These are phyloP conservation scores for Ascochyta koolunga DNA, from an alignment of 2,329 filamentous ascomycete genomes.

Conservation along the genomic window DNA sequence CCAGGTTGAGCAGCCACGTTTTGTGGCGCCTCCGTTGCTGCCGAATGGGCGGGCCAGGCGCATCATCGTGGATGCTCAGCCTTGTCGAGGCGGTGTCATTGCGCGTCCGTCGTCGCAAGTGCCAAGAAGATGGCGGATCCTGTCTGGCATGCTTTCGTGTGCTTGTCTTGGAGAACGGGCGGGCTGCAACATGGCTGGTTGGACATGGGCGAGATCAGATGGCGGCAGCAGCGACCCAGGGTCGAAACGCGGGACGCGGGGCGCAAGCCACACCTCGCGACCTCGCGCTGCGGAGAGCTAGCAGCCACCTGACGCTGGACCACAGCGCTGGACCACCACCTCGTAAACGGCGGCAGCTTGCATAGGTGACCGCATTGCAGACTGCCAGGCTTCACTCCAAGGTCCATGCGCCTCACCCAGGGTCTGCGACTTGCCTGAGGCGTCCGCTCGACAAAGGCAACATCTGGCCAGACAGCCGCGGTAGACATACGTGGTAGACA, in stretches of 20 bases:
- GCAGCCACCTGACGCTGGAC: background rate
- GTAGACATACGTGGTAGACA: too few species aligned
- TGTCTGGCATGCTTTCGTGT: slow-evolving; percentile 6
- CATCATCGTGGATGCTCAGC: slow-evolving; percentile 38
- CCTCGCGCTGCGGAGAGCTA: slow-evolving; percentile 8
- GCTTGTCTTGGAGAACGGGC: slow-evolving; percentile 5
- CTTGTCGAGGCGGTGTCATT: slow-evolving; percentile 38
- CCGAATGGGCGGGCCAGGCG: slow-evolving; percentile 31
- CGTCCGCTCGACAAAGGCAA: slow-evolving; percentile 21
- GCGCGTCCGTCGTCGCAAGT: slow-evolving; percentile 37
- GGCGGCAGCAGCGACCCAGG: slow-evolving; percentile 8
- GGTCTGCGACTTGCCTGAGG: slow-evolving; percentile 19
- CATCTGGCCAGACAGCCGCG: slow-evolving; percentile 19
- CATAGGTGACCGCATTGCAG: background rate
- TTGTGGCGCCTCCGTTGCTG: slow-evolving; percentile 34
- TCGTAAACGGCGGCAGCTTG: background rate
- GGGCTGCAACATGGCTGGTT: slow-evolving; percentile 2
- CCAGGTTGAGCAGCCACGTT: slow-evolving; percentile 37
- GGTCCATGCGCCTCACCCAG: slow-evolving; percentile 11
- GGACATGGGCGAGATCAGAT: slow-evolving; percentile 13
- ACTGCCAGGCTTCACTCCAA: background rate
- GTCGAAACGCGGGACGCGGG: slow-evolving; percentile 13
- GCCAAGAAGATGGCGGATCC: slow-evolving; percentile 9
- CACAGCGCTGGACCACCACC: slow-evolving; percentile 4
- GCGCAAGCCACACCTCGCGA: slow-evolving; percentile 14